Evolutionary conservation across 2,329 filamentous ascomycete species (phyloP).

Genomic region (Venturia nashicola): DNA sequence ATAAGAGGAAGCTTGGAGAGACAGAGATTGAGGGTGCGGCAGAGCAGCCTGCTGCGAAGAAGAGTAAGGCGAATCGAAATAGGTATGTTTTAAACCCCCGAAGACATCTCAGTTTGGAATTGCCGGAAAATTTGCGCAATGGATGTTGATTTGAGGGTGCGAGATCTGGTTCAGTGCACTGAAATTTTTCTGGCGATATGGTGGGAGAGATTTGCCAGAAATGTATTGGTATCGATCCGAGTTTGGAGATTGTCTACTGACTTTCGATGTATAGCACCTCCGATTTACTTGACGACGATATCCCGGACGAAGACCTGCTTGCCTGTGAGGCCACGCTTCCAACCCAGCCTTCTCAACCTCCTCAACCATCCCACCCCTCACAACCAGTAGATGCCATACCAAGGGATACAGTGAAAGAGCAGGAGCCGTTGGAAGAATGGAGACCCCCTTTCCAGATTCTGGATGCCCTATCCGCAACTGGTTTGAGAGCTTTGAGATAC

Average conservation of each 20-base stretch:
- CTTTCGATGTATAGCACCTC: background rate
- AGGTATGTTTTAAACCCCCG: background rate
- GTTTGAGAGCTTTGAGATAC: conserved; percentile 81
- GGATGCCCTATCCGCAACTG: conserved; percentile 88
- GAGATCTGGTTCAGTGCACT: background rate
- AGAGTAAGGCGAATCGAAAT: background rate
- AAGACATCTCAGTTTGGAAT: background rate
- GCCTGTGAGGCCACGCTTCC: conserved; percentile 1
- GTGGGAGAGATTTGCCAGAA: background rate
- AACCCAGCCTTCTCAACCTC: background rate
- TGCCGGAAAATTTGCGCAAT: background rate
- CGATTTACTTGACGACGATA: background rate
- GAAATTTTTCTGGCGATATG: background rate
- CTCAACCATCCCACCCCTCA: background rate
- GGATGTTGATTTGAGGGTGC: background rate
- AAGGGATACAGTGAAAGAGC: conserved; percentile 16
- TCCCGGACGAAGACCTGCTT: conserved; percentile 10
- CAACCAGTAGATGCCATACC: conserved; percentile 9
- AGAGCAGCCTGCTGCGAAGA: background rate
- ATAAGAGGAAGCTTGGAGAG: conserved; percentile 10
- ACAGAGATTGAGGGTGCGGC: conserved; percentile 13
- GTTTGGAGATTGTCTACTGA: background rate
- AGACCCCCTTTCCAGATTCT: conserved; percentile 61
- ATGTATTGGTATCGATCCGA: background rate
- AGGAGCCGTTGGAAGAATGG: conserved; percentile 9